These are phyloP conservation scores for Emmonsiellopsis sp. DNA, from an alignment of 2,329 filamentous ascomycete species.

Conservation along the genomic window DNA sequence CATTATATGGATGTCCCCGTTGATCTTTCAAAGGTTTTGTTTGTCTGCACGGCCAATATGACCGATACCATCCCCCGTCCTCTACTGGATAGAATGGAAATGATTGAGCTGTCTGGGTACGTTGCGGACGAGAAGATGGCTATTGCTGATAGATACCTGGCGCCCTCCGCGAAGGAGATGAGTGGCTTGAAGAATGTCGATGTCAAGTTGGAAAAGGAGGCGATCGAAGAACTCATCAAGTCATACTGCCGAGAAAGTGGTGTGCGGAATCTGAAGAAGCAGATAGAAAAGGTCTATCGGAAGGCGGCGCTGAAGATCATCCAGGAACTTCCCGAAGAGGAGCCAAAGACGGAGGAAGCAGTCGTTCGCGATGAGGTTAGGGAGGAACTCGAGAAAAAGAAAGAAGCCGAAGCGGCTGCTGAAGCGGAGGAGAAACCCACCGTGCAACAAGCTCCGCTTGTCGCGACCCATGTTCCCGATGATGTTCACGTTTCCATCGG, in stretches of 20 bases:
- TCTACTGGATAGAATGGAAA: slow-evolving; percentile 91
- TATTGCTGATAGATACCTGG: slow-evolving; percentile 87
- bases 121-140: slow-evolving; percentile 98
- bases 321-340: slow-evolving; percentile 35
- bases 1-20: slow-evolving; percentile 99
- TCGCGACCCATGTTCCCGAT: slow-evolving; percentile 71
- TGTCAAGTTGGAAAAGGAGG: slow-evolving; percentile 75
- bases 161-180: slow-evolving; percentile 86
- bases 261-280: slow-evolving; percentile 96
- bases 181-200: slow-evolving; percentile 85
- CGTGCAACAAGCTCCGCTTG: slow-evolving; percentile 3
- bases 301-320: slow-evolving; percentile 97
- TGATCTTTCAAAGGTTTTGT: slow-evolving; percentile 92
- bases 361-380: slow-evolving; percentile 82
- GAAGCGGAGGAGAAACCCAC: slow-evolving; percentile 11
- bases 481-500: slow-evolving; percentile 76
- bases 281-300: slow-evolving; percentile 97
- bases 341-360: slow-evolving; percentile 54
- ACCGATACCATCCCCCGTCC: slow-evolving; percentile 95
- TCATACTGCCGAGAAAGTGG: slow-evolving; percentile 96
- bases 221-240: slow-evolving; percentile 95
- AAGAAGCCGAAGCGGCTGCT: not conserved
- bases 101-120: slow-evolving; percentile 92
- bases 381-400: slow-evolving; percentile 58
- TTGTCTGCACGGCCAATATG: slow-evolving; percentile 98